These are phyloP conservation scores for Globisporangium emineosum DNA, from an alignment of 352 stramenopile species.

Conservation along the genomic window DNA sequence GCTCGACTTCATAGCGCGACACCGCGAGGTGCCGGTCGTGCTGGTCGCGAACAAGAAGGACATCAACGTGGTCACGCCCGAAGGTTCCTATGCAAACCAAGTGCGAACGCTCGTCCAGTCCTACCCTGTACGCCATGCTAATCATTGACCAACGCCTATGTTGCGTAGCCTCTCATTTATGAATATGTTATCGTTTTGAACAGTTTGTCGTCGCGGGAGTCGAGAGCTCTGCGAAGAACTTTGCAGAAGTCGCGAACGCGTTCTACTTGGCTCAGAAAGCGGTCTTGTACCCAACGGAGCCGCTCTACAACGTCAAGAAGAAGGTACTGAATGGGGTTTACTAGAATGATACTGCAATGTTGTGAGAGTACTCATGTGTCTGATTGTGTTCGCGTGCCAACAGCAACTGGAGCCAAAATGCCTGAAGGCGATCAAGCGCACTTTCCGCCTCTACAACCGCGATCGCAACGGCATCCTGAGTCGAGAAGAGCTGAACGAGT, in stretches of 20 bases:
- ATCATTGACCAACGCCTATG: too few relatives aligned
- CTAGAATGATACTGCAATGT: neutral
- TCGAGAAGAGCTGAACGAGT: constrained; percentile 86
- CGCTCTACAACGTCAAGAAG: constrained; percentile 86
- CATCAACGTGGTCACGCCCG: constrained; percentile 65
- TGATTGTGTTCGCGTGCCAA: neutral
- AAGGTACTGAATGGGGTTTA: constrained; percentile 31
- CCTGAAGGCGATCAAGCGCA: constrained; percentile 82
- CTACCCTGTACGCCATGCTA: constrained; percentile 68
- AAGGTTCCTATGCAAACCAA: constrained; percentile 64
- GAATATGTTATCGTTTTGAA: neutral
- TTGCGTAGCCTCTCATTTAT: too few relatives aligned
- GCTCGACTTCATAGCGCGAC: constrained; percentile 85
- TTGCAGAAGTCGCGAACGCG: constrained; percentile 83
- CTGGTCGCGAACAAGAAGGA: constrained; percentile 89
- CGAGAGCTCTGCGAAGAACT: constrained; percentile 87
- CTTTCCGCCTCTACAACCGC: constrained; percentile 83
- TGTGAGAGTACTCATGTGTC: neutral
- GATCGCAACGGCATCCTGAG: constrained; percentile 80
- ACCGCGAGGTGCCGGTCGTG: constrained; percentile 85
- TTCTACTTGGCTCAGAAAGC: constrained; percentile 89
- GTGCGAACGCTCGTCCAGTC: constrained; percentile 65
- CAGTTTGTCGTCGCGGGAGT: constrained; percentile 82
- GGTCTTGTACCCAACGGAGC: constrained; percentile 85
- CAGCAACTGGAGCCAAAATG: constrained; percentile 81